Conservation (phyloP, 352 stramenopile species). For the Pseudoperonospora humuli region DNA sequence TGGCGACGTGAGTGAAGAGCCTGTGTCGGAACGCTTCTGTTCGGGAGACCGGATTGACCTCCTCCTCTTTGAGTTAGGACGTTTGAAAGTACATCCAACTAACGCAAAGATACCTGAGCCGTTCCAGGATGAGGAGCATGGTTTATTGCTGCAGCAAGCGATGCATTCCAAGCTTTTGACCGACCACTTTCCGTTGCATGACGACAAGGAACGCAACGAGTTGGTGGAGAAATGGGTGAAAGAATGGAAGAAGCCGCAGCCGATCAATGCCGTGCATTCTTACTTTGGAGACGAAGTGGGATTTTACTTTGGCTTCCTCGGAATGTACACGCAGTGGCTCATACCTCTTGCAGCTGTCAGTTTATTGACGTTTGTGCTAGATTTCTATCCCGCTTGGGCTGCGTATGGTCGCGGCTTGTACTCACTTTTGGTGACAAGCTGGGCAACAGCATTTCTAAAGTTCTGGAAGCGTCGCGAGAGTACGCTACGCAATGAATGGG, state of each 20-base stretch:
- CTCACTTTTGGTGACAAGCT: constrained; percentile 87
- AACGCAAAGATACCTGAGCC: constrained; percentile 32
- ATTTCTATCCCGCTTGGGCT: constrained; percentile 45
- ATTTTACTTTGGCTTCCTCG: constrained; percentile 97
- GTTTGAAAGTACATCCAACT: constrained; percentile 35
- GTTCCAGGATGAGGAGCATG: constrained; percentile 62
- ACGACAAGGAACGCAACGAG: constrained; percentile 54
- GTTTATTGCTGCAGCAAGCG: constrained; percentile 56
- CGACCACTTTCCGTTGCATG: constrained; percentile 70
- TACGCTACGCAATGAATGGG: constrained; percentile 81
- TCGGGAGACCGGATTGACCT: constrained; percentile 74
- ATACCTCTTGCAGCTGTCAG: constrained; percentile 86
- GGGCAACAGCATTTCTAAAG: constrained; percentile 86
- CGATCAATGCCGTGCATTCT: constrained; percentile 49
- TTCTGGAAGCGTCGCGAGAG: constrained; percentile 89
- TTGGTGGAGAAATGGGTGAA: constrained; percentile 77
- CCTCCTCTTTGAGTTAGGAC: constrained; percentile 60
- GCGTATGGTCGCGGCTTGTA: constrained; percentile 72
- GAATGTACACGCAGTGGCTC: constrained; percentile 93
- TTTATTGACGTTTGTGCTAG: constrained; percentile 81
- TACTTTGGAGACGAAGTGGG: constrained; percentile 89
- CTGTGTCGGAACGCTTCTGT: constrained; percentile 36
- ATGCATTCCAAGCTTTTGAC: constrained; percentile 56
- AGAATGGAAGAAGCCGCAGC: constrained; percentile 44
- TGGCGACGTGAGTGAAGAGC: constrained; percentile 35